Evolutionary conservation across 73 alveolate genomes (phyloP).

Genomic region (Breviolum minutum): DNA sequence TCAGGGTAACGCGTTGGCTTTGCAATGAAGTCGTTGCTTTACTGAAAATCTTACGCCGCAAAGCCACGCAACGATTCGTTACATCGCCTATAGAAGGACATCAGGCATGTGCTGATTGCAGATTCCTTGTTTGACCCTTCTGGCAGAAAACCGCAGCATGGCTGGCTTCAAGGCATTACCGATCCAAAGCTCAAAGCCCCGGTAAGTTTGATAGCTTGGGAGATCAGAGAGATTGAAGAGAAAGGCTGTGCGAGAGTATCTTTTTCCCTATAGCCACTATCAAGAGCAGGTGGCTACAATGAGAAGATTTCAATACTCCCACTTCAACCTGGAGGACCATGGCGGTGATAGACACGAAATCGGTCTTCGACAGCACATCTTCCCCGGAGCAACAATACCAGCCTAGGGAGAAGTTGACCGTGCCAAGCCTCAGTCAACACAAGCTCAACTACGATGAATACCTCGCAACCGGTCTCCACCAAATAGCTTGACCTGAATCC

Average conservation of each 20-base stretch:
- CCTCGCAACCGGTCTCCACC: neutral
- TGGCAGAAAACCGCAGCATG: neutral
- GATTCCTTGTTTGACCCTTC: neutral
- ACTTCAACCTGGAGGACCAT: neutral
- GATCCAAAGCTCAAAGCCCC: neutral
- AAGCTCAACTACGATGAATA: neutral
- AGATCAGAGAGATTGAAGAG: neutral
- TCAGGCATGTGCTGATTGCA: neutral
- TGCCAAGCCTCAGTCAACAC: too few species aligned
- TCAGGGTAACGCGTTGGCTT: neutral
- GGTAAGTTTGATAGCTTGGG: conserved; percentile 9
- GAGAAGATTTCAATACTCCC: neutral
- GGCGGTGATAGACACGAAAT: neutral
- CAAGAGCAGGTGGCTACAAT: neutral
- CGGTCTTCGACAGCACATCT: neutral
- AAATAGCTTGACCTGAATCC: neutral
- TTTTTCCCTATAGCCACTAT: neutral
- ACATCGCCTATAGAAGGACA: neutral
- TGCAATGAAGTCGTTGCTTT: neutral
- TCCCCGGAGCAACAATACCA: neutral
- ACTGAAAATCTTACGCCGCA: neutral
- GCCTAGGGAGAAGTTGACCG: neutral
- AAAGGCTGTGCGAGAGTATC: neutral
- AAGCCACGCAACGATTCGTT: neutral
- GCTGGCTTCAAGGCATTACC: conserved; percentile 4